These are phyloP conservation scores for Thymus mandschuricus DNA, from an alignment of 257 asterid genomes.

Conservation along the genomic window DNA sequence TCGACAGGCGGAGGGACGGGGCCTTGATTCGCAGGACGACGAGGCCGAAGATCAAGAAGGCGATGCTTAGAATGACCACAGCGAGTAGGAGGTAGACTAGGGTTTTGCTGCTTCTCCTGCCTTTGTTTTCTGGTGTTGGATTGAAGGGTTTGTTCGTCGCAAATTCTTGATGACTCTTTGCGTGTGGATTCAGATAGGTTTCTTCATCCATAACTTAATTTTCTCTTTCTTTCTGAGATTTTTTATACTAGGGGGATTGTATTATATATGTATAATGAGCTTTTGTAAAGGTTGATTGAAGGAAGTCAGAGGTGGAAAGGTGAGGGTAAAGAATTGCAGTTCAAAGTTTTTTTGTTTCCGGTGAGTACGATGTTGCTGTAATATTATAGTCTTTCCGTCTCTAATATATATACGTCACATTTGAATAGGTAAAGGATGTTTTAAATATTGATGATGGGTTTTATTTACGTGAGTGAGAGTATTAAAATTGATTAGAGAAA, in stretches of 20 bases:
- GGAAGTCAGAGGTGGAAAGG: background rate
- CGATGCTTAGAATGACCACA: constrained; percentile 44
- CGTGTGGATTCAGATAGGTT: constrained; percentile 19
- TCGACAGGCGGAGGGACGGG: constrained; percentile 39
- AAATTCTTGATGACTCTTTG: constrained; percentile 15
- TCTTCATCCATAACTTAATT: constrained; percentile 28
- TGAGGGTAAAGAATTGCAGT: background rate
- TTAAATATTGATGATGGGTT: too few species aligned
- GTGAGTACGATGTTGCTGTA: background rate
- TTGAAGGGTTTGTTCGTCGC: constrained; percentile 5
- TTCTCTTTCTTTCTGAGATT: background rate
- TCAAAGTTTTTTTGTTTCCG: background rate
- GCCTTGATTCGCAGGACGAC: constrained; percentile 41
- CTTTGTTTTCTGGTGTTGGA: background rate
- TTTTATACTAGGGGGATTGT: background rate
- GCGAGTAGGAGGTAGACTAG: constrained; percentile 42
- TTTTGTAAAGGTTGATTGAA: background rate
- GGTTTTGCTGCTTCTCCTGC: constrained; percentile 43
- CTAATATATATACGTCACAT: too few species aligned
- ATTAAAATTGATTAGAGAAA: too few species aligned
- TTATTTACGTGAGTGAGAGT: too few species aligned
- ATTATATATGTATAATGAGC: background rate
- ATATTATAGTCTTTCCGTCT: background rate
- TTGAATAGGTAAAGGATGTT: too few species aligned
- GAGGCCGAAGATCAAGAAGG: constrained; percentile 41